These are phyloP conservation scores for Trichomonas tenax DNA, from an alignment of 208 protist species.

Conservation along the genomic window DNA sequence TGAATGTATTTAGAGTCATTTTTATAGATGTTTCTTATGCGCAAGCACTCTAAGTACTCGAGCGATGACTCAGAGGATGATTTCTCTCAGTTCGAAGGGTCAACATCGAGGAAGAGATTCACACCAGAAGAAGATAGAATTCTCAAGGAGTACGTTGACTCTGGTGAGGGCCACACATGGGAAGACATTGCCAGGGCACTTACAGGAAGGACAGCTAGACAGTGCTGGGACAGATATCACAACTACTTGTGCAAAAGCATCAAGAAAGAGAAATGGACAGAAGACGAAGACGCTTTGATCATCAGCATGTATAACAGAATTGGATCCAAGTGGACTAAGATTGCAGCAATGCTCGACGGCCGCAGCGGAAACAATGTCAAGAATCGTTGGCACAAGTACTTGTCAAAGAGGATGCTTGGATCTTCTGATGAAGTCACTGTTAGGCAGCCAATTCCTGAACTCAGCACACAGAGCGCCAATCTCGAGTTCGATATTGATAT, in stretches of 20 bases:
- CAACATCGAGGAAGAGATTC: background rate
- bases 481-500: background rate
- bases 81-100: background rate
- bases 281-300: background rate
- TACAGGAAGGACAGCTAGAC: background rate
- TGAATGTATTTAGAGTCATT: background rate
- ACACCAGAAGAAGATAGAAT: background rate
- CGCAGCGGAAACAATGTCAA: background rate
- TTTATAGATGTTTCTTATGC: background rate
- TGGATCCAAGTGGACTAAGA: background rate
- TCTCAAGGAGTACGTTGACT: background rate
- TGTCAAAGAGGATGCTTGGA: background rate
- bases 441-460: background rate
- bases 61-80: background rate
- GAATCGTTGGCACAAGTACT: background rate
- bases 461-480: background rate
- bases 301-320: background rate
- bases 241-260: background rate
- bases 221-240: background rate
- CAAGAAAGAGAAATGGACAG: background rate
- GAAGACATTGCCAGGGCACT: background rate
- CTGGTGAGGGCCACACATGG: background rate
- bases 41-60: background rate
- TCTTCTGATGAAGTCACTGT: background rate
- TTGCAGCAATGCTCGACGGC: background rate